phyloP scores from a whole-genome alignment of 139 green algal genomes.

The Diplosphaera chodatii region DNA sequence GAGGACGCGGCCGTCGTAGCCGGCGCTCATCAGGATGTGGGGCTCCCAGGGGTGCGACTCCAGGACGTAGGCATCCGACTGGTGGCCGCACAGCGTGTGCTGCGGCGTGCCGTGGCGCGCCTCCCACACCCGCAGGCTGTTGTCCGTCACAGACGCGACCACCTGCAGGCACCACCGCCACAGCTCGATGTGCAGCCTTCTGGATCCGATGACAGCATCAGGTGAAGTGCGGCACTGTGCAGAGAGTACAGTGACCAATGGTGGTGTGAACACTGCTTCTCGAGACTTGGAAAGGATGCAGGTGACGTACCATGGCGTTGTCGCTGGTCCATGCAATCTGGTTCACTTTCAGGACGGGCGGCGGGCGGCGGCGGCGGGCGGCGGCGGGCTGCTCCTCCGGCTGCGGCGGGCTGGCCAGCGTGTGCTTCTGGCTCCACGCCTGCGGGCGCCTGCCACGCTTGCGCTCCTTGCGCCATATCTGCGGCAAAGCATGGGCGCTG shows the following conservation, averaged over 20 bases:
- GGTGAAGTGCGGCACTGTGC: too few relatives aligned
- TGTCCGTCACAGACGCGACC: conserved; percentile 44
- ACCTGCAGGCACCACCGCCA: too few relatives aligned
- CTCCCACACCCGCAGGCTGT: conserved; percentile 48
- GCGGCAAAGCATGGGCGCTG: not conserved
- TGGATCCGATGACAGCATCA: too few relatives aligned
- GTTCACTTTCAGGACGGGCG: conserved; percentile 42
- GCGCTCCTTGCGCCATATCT: conserved; percentile 30
- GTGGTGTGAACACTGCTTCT: too few relatives aligned
- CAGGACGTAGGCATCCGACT: conserved; percentile 51
- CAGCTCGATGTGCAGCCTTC: too few relatives aligned
- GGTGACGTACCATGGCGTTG: conserved; percentile 27
- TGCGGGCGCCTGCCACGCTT: conserved; percentile 8
- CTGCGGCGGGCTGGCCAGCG: conserved; percentile 27
- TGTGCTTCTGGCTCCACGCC: conserved; percentile 32
- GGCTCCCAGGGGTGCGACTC: conserved; percentile 59
- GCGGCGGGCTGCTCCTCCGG: conserved; percentile 29
- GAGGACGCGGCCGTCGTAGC: conserved; percentile 61
- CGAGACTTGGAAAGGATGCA: too few relatives aligned
- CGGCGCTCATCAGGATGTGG: conserved; percentile 51
- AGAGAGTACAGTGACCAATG: too few relatives aligned
- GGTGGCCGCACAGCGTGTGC: conserved; percentile 40
- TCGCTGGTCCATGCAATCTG: conserved; percentile 59
- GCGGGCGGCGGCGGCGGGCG: conserved; percentile 26
- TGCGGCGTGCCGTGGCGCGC: conserved; percentile 16